Evolutionary conservation across 2,329 filamentous ascomycete genomes (phyloP).

Genomic region (Rutstroemia sp.): DNA sequence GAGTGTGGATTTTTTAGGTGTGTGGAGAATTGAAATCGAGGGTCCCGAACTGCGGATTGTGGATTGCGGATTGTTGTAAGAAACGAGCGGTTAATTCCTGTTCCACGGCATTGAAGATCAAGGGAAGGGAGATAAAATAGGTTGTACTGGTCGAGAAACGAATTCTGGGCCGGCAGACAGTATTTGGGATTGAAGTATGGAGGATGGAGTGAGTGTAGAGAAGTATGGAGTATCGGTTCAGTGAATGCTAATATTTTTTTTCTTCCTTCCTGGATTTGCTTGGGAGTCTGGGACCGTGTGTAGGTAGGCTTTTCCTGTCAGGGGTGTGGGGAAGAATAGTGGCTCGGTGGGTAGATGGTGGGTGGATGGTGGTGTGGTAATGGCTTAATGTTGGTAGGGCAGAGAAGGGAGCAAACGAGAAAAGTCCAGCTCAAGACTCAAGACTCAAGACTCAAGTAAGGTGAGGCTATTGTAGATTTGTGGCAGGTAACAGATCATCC

Average conservation of each 20-base stretch:
- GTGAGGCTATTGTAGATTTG: too few relatives aligned
- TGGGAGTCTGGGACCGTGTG: not conserved
- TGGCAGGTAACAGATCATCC: too few relatives aligned
- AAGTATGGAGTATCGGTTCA: too few relatives aligned
- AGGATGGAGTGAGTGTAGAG: too few relatives aligned
- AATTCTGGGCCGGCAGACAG: not conserved
- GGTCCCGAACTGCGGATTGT: not conserved
- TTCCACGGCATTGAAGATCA: constrained; percentile 9
- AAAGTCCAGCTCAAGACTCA: too few relatives aligned
- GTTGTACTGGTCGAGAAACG: not conserved
- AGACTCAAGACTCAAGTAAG: too few relatives aligned
- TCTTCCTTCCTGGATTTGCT: not conserved
- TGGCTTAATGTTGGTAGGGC: constrained; percentile 1
- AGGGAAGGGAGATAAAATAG: constrained; percentile 6
- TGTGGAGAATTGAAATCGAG: constrained; percentile 9
- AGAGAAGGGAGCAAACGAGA: not conserved
- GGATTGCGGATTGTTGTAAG: constrained; percentile 8
- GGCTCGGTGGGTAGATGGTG: too few relatives aligned
- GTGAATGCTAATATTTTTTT: not conserved
- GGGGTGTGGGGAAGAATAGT: not conserved
- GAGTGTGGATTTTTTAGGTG: constrained; percentile 1
- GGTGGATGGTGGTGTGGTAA: not conserved
- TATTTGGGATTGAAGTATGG: too few relatives aligned
- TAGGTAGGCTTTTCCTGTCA: not conserved
- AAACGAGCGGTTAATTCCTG: constrained; percentile 9